A percentile compares a stretch with the other conserved stretches of the same genome.
These are phyloP conservation scores for Leucosporidium scottii DNA, from an alignment of 768 basidiomycete species.

Conservation along the genomic window DNA sequence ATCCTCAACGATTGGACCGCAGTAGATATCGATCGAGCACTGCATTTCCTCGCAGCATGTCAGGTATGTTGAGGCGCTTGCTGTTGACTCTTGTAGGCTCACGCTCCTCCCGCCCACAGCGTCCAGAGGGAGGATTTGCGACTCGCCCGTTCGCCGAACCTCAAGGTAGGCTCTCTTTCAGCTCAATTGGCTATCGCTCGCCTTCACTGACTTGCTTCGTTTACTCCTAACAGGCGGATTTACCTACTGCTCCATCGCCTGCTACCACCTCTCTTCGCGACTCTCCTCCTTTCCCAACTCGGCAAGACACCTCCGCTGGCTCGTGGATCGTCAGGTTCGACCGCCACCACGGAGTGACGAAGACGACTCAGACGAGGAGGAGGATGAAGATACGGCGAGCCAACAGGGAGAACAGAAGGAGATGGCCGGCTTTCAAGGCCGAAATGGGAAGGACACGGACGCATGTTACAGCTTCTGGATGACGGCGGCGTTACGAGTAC, in stretches of 20 bases:
- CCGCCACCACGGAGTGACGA: not conserved
- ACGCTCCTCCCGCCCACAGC: constrained; percentile 47
- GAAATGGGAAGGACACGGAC: constrained; percentile 79
- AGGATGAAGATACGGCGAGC: not conserved
- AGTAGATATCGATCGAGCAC: constrained; percentile 56
- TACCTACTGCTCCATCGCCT: constrained; percentile 83
- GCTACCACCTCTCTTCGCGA: constrained; percentile 53
- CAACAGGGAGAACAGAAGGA: constrained; percentile 2
- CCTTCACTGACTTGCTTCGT: not conserved
- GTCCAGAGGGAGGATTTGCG: constrained; percentile 88
- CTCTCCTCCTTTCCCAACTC: constrained; percentile 43
- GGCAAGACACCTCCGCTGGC: constrained; percentile 63
- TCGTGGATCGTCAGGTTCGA: constrained; percentile 61
- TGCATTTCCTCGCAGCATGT: constrained; percentile 62
- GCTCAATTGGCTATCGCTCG: not conserved
- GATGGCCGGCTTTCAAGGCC: constrained; percentile 75
- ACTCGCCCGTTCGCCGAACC: constrained; percentile 75
- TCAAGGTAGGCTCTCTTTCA: constrained; percentile 52
- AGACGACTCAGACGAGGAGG: not conserved
- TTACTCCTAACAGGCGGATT: constrained; percentile 62
- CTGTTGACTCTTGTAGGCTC: not conserved
- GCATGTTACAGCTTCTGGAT: constrained; percentile 98
- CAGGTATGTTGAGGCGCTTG: constrained; percentile 49
- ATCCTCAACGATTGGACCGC: constrained; percentile 76
- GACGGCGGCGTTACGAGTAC: constrained; percentile 67